Base-by-base conservation (phyloP, 805 yeast species). In the Debaryomyces castellii region DNA sequence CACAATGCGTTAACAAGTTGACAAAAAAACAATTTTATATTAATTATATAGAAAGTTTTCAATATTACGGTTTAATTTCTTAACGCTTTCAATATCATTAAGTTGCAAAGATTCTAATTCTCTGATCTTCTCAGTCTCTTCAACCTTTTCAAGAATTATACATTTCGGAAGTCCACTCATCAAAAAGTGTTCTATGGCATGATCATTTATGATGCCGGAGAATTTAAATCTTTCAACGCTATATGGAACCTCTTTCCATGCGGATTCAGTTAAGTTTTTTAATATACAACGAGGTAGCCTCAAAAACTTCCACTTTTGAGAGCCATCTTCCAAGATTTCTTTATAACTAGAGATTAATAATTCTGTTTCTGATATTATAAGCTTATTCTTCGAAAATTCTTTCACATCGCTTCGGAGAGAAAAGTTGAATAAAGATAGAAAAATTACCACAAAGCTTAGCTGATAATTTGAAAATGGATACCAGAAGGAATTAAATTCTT, bases 391-490 rank as follows among this genome's bases (percentile, higher is more conserved):
- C 6, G 38, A 3, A 14, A 8, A 34, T 16, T 16, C 4, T 5
- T 34, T 8, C 14, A 16, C 6, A 34, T 34, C 38, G n/a, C 14
- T 9, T 16, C 3, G 9, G n/a, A 34, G 24, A 12, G 38, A 20
- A 34, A 34, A 20, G 6, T 20, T 34, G 11, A 34, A 4, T 17
- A 34, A 34, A 16, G 24, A 20, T 21, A 34, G n/a, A 16, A 34
- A 34, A 3, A 38, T 38, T 11, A 38, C 25, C 21, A 38, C 8
- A 38, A 38, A 38, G 10, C 25, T 18, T 12, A 38, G 22, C 8
- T 38, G 40, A 38, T 10, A 38, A 38, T 21, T 38, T 16, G 40
- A 12, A 21, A 38, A 38, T 12, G 40, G 40, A 38, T 38, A 38
- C 40, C 40, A 38, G 24, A 38, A 38, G 20, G n/a, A 8, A 20